Base-by-base conservation (phyloP, 1,284 basidiomycete genomes). In the Ustilago trichophora region DNA sequence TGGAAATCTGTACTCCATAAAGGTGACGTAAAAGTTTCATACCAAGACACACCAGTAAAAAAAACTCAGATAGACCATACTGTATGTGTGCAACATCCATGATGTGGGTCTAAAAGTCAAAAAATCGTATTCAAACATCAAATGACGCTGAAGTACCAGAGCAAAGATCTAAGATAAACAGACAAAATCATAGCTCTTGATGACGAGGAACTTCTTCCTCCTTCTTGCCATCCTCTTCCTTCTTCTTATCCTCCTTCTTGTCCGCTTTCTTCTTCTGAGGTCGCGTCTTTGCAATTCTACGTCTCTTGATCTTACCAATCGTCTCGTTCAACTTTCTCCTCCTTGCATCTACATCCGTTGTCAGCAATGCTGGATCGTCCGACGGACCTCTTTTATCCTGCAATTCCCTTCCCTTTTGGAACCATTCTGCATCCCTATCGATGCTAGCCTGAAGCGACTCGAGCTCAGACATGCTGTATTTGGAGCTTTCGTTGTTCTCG, bases 401-500 rank as follows among this genome's bases (percentile, higher is more conserved):
- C 46, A 74, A 55, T 19, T 21, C 44, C 24, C 55, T 69, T 4
- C 75, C 72, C 35, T 80, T 75, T 12, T 60, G 51, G 37, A 82
- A 78, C 81, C 81, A 82, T 22, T 70, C 60, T 7, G 31, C 49
- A 38, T 82, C 80, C 33, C 72, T 66, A 16, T 73, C 58, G 12
- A 80, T 34, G 36, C 71, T 69, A 5, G 55, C 53, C n/a, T 45
- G 45, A 24, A 82, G 60, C 19, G 66, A 12, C 26, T 82, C 78
- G 11, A 82, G 65, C 54, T 82, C 81, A 13, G 76, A 59, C 9
- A 63, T 57, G 33, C 75, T 72, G 56, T 80, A 82, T 63, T 80
- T 82, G 59, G 67, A 72, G 24, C 53, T 56, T 25, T 55, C 45
- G 29, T 67, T 68, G n/a, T 50, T 44, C 35, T 58, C 88, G 62